Base-by-base conservation (phyloP, 1,284 basidiomycete genomes). In the Tilletia indica region DNA sequence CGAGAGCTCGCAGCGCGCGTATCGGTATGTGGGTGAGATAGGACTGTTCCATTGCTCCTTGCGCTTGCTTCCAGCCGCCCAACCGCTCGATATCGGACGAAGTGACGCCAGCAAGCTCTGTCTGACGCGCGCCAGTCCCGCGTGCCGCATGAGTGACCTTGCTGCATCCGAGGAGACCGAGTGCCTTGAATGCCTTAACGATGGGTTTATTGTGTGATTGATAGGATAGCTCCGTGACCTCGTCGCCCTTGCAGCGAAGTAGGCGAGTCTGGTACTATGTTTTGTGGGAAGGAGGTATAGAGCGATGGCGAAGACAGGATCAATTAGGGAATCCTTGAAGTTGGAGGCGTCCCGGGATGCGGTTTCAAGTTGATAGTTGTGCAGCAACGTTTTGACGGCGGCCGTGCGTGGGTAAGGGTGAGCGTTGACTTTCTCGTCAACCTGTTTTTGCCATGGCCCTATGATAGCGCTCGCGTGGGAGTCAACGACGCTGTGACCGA, bases 31-130 rank as follows among this genome's bases (percentile, higher is more conserved):
- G 51, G 8, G 51, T 54, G 6, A 54, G 16, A 19, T 54, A 54
- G 19, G 51, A 54, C n/a, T 54, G 51, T 19, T 54, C 51, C 51
- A 54, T 54, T 54, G 51, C 51, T 8, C 51, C 51, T 54, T 54
- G 12, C 21, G 19, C 8, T 19, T 54, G 51, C 16, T 25, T 54
- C 51, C 51, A 54, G 21, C 51, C 51, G 8, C 51, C 51, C 12
- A 54, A 19, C n/a, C 51, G 51, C n/a, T 54, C 51, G 16, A 54
- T 54, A 54, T 54, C 51, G 19, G 11, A 12, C n/a, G 51, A 19
- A 19, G 51, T 19, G n/a, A 54, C 51, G 19, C 51, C 4, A n/a
- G 51, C 51, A 8, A 54, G 51, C 51, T 54, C 51, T 6, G 51
- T 19, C 19, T 54, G 11, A 8, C 51, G 16, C 8, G 51, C 51